Base-by-base conservation (phyloP, 768 basidiomycete species). In the Mycena rebaudengoi region DNA sequence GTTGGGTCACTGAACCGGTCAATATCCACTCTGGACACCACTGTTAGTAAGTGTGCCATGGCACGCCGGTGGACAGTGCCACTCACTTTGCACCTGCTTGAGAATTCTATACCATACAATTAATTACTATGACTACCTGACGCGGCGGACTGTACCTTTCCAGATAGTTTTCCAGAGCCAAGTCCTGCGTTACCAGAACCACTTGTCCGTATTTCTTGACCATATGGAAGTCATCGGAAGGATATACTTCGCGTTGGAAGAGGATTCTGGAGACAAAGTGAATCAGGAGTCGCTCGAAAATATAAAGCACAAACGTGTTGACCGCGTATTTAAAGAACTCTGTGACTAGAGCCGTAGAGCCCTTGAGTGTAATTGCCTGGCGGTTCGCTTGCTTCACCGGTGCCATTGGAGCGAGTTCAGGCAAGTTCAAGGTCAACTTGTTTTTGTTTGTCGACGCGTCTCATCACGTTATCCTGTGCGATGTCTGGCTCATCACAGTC, bases 271-370 rank as follows among this genome's bases (percentile, higher is more conserved):
- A 39, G 16, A 49, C n/a, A 23, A 28, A 40, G 7, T 0, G 23
- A 11, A 32, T 26, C 28, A 53, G 40, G 35, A 49, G 18, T 54
- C 8, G 67, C 32, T 40, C 37, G 20, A 67, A 25, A 26, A 16
- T 29, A n/a, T 25, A 23, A 20, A 29, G 14, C 8, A 49, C 62
- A 28, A 71, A 96, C 95, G 92, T 96, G 82, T 98, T 98, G 69
- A 95, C 95, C n/a, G 94, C 92, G 78, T 96, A 99, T 81, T 98
- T 98, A 85, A 99, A 99, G 84, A 99, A 99, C 71, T 99, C 98
- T 0, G 95, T 97, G 59, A 99, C 97, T 20, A 98, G 85, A 39
- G 88, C 85, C 3, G 95, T 95, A 0, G 95, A 97, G 3, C 98
- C 98, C 72, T 98, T 98, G 77, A 99, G 90, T 0, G 94, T 96